Evolutionary conservation across 2,329 filamentous ascomycete species (phyloP).

Genomic region (Davidsoniella virescens): DNA sequence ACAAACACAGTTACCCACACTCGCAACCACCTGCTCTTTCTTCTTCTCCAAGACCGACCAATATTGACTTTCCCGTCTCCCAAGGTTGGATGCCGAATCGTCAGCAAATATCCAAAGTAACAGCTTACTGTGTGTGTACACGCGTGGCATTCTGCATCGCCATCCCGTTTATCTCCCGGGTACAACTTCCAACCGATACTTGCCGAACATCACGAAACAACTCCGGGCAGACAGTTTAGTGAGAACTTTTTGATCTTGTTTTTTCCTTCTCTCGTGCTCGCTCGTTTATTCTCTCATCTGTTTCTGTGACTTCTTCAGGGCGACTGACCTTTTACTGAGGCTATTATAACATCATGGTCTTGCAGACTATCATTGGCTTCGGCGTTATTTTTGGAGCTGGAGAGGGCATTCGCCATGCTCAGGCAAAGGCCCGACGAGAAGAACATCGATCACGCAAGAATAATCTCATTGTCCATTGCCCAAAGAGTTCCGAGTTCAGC

Average conservation of each 20-base stretch:
- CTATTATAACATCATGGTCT: conserved; percentile 13
- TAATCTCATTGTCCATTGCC: conserved; percentile 30
- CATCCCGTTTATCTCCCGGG: too few species aligned
- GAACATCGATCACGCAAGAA: conserved; percentile 32
- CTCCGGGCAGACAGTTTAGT: too few species aligned
- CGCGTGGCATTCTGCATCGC: too few species aligned
- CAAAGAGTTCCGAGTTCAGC: conserved; percentile 29
- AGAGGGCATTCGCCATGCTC: conserved; percentile 30
- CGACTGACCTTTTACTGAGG: too few species aligned
- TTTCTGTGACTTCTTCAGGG: background rate
- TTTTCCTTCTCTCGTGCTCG: background rate
- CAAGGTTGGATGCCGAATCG: too few species aligned
- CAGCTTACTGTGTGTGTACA: too few species aligned
- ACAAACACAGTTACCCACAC: too few species aligned
- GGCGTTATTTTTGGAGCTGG: conserved; percentile 29
- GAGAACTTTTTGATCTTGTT: background rate
- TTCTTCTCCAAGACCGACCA: background rate
- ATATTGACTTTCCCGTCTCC: background rate
- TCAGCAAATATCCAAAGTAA: too few species aligned
- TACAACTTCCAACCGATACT: too few species aligned
- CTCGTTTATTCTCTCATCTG: background rate
- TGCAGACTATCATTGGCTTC: conserved; percentile 24
- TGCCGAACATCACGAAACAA: too few species aligned
- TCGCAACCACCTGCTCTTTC: background rate
- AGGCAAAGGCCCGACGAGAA: conserved; percentile 28